phyloP scores from a whole-genome alignment of 139 green algal genomes.

The Marvania coccoides region DNA sequence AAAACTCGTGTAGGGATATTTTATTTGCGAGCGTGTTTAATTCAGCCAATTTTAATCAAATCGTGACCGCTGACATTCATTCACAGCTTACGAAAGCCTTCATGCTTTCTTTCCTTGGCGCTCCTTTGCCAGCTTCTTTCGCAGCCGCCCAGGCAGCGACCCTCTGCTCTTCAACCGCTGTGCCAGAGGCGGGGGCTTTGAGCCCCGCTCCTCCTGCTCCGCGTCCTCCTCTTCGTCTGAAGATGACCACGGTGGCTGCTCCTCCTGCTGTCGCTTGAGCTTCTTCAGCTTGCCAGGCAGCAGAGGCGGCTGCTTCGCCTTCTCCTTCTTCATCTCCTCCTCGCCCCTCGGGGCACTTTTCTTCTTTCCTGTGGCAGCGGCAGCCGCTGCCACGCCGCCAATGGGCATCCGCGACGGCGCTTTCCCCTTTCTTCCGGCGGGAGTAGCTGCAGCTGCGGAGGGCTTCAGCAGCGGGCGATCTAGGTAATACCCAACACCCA shows the following conservation, averaged over 20 bases:
- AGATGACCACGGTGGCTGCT: not conserved
- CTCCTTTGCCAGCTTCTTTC: slow-evolving; percentile 64
- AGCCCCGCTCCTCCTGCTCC: too few relatives aligned
- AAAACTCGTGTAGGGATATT: too few relatives aligned
- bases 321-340: not conserved
- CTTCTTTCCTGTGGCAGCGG: too few relatives aligned
- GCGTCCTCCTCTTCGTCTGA: not conserved
- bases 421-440: not conserved
- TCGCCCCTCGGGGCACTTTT: not conserved
- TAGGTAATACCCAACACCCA: slow-evolving; percentile 45
- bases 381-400: not conserved
- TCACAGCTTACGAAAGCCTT: too few relatives aligned
- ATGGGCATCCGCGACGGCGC: too few relatives aligned
- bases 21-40: too few relatives aligned
- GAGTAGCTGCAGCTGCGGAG: not conserved
- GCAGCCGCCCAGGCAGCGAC: slow-evolving; percentile 51
- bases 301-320: not conserved
- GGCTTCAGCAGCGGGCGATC: slow-evolving; percentile 6
- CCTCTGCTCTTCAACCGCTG: slow-evolving; percentile 23
- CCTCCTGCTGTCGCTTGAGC: slow-evolving; percentile 9
- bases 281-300: slow-evolving; percentile 8
- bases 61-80: too few relatives aligned
- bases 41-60: too few relatives aligned
- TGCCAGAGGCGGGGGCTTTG: too few relatives aligned
- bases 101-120: too few relatives aligned